Base-by-base conservation (phyloP, 257 asterid species). In the Penstemon davidsonii region DNA sequence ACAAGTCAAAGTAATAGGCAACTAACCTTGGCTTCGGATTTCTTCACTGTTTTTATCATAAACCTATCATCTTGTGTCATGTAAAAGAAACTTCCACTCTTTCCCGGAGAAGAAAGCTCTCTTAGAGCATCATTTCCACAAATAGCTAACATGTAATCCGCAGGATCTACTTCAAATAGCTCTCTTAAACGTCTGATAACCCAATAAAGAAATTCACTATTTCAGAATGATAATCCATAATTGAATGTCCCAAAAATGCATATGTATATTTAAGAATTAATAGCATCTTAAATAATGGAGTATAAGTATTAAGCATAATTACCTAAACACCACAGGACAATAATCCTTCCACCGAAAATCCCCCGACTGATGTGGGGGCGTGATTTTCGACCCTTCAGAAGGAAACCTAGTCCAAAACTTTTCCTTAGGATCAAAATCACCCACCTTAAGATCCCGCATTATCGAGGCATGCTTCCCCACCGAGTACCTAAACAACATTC, bases 271-370 rank as follows among this genome's bases (percentile, higher is more conserved):
- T 15, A 49, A 49, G 4, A 49, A 49, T 8, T 12, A 12, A 9
- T 49, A 10, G 15, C 15, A 49, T 9, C 54, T 1, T 49, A 49
- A 49, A 9, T 5, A 1, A 25, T 25, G 33, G 33, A 25, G 33
- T 25, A 25, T 2, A 25, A 10, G 8, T 5, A 10, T 49, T 10
- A 49, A 15, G 3, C 11, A 49, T 49, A 38, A 49, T 61, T 76
- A 88, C 95, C 95, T 82, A 73, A 88, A 88, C 60, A 88, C 96
- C 66, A 79, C 73, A 0, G 96, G 91, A 53, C 87, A 80, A 71
- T 88, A 88, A 74, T 88, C 96, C 77, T 88, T 88, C 96, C 93
- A 88, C 64, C 92, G 83, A 44, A 88, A 88, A 55, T 88, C 96
- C 6, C 56, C 19, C 2, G 91, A 84, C 19, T 86, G 93, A 69